phyloP scores from a whole-genome alignment of 441 rosid species.

The Rhodomyrtus psidioides region DNA sequence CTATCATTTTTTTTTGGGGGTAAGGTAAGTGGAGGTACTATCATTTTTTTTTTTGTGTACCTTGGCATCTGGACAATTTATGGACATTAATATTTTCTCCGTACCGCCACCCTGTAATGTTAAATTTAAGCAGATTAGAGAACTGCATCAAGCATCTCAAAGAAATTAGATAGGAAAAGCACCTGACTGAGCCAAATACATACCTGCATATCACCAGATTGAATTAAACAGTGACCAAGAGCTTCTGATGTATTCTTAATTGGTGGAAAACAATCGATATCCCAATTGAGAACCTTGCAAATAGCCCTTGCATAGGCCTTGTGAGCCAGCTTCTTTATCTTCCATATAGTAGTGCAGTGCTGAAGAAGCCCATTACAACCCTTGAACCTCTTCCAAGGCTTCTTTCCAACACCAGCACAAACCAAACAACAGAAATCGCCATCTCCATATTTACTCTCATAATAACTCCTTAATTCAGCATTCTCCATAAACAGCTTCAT shows the following conservation, averaged over 20 bases:
- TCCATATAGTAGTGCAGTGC: conserved; percentile 31
- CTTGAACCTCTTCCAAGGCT: conserved; percentile 44
- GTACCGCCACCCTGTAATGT: not conserved
- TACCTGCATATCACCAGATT: not conserved
- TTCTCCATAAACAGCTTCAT: conserved; percentile 37
- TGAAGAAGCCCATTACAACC: conserved; percentile 38
- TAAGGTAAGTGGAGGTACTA: too few species aligned
- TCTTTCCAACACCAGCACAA: conserved; percentile 45
- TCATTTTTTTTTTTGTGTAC: not conserved
- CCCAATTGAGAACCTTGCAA: conserved; percentile 51
- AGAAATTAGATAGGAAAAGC: not conserved
- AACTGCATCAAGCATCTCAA: not conserved
- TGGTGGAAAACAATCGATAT: conserved; percentile 22
- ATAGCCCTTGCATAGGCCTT: conserved; percentile 37
- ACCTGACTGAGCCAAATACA: not conserved
- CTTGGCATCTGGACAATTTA: not conserved
- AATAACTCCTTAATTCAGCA: conserved; percentile 38
- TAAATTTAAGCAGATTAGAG: not conserved
- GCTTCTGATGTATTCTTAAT: conserved; percentile 16
- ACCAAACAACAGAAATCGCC: conserved; percentile 48
- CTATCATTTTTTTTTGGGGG: too few species aligned
- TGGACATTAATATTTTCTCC: not conserved
- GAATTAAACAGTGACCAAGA: conserved; percentile 7
- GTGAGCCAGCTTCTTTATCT: conserved; percentile 37
- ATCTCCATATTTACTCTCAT: conserved; percentile 24